Conservation (phyloP, 2,329 filamentous ascomycete species). For the Aureobasidium sp. region DNA sequence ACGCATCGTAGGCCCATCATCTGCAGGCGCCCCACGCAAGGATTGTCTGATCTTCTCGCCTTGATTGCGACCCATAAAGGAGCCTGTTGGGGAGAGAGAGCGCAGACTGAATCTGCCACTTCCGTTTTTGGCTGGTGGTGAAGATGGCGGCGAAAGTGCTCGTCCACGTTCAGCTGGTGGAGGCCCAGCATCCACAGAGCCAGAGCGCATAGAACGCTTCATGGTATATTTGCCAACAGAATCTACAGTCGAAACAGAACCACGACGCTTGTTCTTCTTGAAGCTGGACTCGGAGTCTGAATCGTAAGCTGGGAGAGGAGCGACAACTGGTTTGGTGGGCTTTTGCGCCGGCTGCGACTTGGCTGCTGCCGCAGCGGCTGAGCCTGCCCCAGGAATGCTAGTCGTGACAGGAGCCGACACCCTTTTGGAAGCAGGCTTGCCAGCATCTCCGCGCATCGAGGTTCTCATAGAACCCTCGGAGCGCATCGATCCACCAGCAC, state of each 20-base stretch:
- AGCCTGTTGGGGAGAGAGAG: slow-evolving; percentile 60
- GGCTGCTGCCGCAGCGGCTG: slow-evolving; percentile 18
- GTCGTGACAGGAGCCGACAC: slow-evolving; percentile 17
- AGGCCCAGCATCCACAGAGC: slow-evolving; percentile 30
- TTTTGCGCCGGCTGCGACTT: slow-evolving; percentile 23
- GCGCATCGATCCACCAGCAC: slow-evolving; percentile 24
- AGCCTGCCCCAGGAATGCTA: slow-evolving; percentile 23
- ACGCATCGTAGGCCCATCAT: slow-evolving; percentile 20
- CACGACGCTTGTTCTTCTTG: slow-evolving; percentile 44
- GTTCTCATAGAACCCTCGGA: slow-evolving; percentile 21
- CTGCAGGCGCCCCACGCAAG: slow-evolving; percentile 24
- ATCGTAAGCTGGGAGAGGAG: slow-evolving; percentile 30
- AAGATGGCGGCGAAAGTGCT: slow-evolving; percentile 41
- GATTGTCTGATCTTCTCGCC: slow-evolving; percentile 23
- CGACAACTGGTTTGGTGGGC: not conserved
- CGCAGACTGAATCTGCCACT: slow-evolving; percentile 60
- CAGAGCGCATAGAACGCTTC: slow-evolving; percentile 64
- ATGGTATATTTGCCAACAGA: slow-evolving; percentile 52
- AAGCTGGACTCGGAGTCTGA: slow-evolving; percentile 64
- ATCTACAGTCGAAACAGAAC: slow-evolving; percentile 23
- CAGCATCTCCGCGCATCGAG: slow-evolving; percentile 23
- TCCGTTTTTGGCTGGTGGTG: slow-evolving; percentile 28
- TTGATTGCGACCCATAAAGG: slow-evolving; percentile 38
- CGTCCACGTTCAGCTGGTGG: slow-evolving; percentile 33
- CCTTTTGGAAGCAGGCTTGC: slow-evolving; percentile 17